A percentile compares a stretch with the other conserved stretches of the same genome.
These are phyloP conservation scores for Aspergillus hancockii DNA, from an alignment of 495 filamentous ascomycete species.

Conservation along the genomic window DNA sequence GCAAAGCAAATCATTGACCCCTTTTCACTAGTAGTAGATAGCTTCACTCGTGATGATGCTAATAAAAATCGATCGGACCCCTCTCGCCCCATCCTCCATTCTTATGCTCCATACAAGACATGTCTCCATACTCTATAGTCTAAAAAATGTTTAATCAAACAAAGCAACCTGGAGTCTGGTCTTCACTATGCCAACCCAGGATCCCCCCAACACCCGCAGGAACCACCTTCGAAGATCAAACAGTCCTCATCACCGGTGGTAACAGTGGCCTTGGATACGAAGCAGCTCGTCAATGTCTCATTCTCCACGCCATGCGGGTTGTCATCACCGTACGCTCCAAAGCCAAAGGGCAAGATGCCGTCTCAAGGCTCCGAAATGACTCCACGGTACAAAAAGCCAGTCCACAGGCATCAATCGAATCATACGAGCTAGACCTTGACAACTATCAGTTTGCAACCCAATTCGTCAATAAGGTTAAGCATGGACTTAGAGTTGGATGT, in stretches of 20 bases:
- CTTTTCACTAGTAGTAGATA: too few relatives aligned
- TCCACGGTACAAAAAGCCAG: constrained; percentile 6
- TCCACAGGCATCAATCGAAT: constrained; percentile 13
- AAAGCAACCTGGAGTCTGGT: too few relatives aligned
- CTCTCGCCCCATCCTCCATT: too few relatives aligned
- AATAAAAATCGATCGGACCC: too few relatives aligned
- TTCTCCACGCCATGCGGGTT: constrained; percentile 17
- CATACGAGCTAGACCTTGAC: constrained; percentile 22
- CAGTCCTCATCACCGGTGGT: constrained; percentile 54
- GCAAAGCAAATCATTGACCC: too few relatives aligned
- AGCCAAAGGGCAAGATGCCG: constrained; percentile 24
- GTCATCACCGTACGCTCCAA: constrained; percentile 29
- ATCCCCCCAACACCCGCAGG: background rate
- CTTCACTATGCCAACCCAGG: background rate
- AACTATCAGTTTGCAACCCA: constrained; percentile 20
- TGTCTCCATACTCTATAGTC: too few relatives aligned
- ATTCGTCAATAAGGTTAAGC: constrained; percentile 17
- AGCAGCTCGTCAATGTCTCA: constrained; percentile 38
- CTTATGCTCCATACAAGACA: too few relatives aligned
- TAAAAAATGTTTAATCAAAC: too few relatives aligned
- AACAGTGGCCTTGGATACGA: constrained; percentile 56
- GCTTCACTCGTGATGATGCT: too few relatives aligned
- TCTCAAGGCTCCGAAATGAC: constrained; percentile 18
- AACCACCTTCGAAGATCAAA: constrained; percentile 30
- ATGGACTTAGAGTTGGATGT: constrained; percentile 20